phyloP scores from a whole-genome alignment of 208 protist species.

The Strigomonas culicis region DNA sequence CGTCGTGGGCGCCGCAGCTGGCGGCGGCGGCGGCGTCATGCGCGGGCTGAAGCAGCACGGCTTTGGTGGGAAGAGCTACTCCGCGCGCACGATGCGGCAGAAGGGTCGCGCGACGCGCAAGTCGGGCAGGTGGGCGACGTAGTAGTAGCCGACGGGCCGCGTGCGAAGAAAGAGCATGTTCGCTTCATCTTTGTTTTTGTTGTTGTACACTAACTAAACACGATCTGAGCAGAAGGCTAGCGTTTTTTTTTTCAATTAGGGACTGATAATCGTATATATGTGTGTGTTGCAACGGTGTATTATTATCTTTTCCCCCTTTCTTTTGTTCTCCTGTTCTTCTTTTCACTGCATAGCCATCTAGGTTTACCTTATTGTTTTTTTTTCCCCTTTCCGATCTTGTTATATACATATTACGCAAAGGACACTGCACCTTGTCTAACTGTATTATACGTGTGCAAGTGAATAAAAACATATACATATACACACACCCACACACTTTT shows the following conservation, averaged over 20 bases:
- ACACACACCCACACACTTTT: no score
- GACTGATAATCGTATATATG: no score
- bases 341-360: no score
- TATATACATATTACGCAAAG: no score
- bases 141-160: background rate
- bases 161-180: background rate
- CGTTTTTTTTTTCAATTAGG: slow-evolving; percentile 14
- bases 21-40: slow-evolving; percentile 43
- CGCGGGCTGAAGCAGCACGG: slow-evolving; percentile 63
- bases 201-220: slow-evolving; percentile 3
- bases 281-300: slow-evolving; percentile 2
- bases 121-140: slow-evolving; percentile 81
- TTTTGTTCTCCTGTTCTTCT: slow-evolving; percentile 16
- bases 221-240: background rate
- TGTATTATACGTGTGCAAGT: no score
- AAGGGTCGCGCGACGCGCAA: slow-evolving; percentile 78
- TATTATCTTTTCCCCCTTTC: slow-evolving; percentile 10
- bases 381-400: slow-evolving; percentile 4
- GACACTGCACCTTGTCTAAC: no score
- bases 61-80: slow-evolving; percentile 82
- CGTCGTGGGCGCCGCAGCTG: slow-evolving; percentile 33
- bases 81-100: slow-evolving; percentile 66
- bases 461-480: no score
- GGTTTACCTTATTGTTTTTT: slow-evolving; percentile 16
- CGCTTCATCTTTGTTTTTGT: slow-evolving; percentile 20